Conservation (phyloP, 306 rosid genomes). For the Potentilla sterilis region DNA sequence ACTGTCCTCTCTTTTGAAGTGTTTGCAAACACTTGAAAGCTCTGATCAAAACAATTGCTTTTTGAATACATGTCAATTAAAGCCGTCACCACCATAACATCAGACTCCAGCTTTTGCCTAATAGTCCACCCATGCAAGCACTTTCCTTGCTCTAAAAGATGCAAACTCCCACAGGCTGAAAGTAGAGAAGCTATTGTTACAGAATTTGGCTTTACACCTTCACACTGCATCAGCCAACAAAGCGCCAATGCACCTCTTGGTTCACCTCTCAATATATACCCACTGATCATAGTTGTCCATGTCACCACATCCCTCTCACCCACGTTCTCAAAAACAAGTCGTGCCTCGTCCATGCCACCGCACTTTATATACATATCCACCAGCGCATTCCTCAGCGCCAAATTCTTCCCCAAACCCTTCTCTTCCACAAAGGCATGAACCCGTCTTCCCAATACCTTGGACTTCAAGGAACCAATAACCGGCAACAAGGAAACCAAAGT, state of each 20-base stretch:
- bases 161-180: conserved; percentile 61
- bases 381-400: conserved; percentile 57
- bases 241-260: conserved; percentile 56
- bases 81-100: conserved; percentile 79
- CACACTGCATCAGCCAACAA: conserved; percentile 58
- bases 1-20: conserved; percentile 61
- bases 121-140: conserved; percentile 78
- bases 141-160: conserved; percentile 48
- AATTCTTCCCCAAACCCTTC: conserved; percentile 50
- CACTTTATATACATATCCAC: conserved; percentile 84
- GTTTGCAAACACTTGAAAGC: conserved; percentile 52
- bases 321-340: conserved; percentile 36
- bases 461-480: conserved; percentile 60
- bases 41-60: conserved; percentile 32
- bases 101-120: conserved; percentile 57
- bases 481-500: conserved; percentile 78
- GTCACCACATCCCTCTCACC: conserved; percentile 72
- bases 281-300: conserved; percentile 83
- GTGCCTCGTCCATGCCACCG: conserved; percentile 60
- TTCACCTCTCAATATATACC: conserved; percentile 65
- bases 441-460: conserved; percentile 49
- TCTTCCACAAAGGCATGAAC: conserved; percentile 51
- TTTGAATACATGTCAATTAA: conserved; percentile 69
- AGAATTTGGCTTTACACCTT: conserved; percentile 63
- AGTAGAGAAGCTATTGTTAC: conserved; percentile 67